Base-by-base conservation (phyloP, 106 monocot species). In the Alisma plantagoaquatica region DNA sequence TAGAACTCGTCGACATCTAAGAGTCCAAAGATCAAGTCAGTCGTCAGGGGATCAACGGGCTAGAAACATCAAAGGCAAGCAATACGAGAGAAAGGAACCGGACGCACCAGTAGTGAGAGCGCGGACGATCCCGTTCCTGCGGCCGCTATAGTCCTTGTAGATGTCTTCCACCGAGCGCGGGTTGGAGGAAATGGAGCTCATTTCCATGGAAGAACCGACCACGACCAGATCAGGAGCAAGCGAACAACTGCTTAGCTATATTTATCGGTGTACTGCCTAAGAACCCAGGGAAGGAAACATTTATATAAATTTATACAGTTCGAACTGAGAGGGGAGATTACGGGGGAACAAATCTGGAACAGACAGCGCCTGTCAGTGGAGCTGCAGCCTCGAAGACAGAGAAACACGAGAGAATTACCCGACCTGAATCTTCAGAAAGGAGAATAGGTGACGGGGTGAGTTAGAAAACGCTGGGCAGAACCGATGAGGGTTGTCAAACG, bases 1-100 rank as follows among this genome's bases (percentile, higher is more conserved):
- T 79, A 93, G 65, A 93, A 93, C 32, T 83, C 77, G 22, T 87
- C 87, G 22, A 93, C 93, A 52, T 93, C 93, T 83, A 80, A 25
- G 27, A 49, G 43, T 1, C 27, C 27, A 42, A 21, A 63, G 33
- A 51, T 30, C 8, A 26, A 33, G 33, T 29, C 20, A 27, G 49
- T 18, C 7, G 11, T 2, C 1, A 1, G 53, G 15, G 6, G 18
- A 27, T 54, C 31, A 3, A 10, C n/a, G 3, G n/a, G 31, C 12
- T 6, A 12, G n/a, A 27, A 8, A n/a, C n/a, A n/a, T n/a, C n/a
- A n/a, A n/a, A n/a, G n/a, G n/a, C n/a, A n/a, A n/a, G n/a, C n/a
- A n/a, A n/a, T n/a, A 27, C 25, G 12, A 12, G n/a, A 7, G 24
- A 15, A 14, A 43, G 25, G 26, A 42, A 14, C 35, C 35, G 38